Base-by-base conservation (phyloP, 163 green algal species). In the Botryococcus braunii region DNA sequence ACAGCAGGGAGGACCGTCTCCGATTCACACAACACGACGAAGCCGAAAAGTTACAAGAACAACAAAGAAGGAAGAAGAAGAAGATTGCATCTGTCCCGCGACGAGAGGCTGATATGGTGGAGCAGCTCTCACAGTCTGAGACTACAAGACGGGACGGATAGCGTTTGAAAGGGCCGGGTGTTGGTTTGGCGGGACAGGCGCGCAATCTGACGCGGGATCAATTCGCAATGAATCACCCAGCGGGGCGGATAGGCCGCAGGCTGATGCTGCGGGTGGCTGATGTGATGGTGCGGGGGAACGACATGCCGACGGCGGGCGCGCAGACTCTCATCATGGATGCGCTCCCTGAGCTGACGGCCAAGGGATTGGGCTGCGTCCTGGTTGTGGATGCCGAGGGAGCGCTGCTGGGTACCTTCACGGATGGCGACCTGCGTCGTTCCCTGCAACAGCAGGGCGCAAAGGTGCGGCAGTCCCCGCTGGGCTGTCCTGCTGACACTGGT, bases 211-310 rank as follows among this genome's bases (percentile, higher is more conserved):
- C 75, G 1, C 55, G 61, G 31, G 79, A 82, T 50, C 50, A 81
- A 47, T 85, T 77, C 35, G 78, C 78, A 11, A 80, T 77, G 72
- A 82, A 85, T 50, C 82, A 89, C 64, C 82, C 82, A 0, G 81
- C 83, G 32, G 83, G 83, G 0, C 71, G 83, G 31, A 89, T 90
- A 61, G 83, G 83, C 38, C 86, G 86, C 69, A 72, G 83, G 17
- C 81, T 90, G 21, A 86, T 87, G 2, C 77, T 90, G 65, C 73
- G 77, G 0, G 83, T 90, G 55, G 5, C 31, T 0, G 72, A 85
- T 50, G 50, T 85, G 41, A 84, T 84, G 77, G 50, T 79, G 3
- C 32, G 56, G 5, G 70, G 57, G 27, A 40, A 32, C 23, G 48
- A 67, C 27, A 29, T 84, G 27, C 79, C 82, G 2, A 23, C 77